These are phyloP conservation scores for Podila verticillata DNA, from an alignment of 192 early-diverging fungal genomes.

Conservation along the genomic window DNA sequence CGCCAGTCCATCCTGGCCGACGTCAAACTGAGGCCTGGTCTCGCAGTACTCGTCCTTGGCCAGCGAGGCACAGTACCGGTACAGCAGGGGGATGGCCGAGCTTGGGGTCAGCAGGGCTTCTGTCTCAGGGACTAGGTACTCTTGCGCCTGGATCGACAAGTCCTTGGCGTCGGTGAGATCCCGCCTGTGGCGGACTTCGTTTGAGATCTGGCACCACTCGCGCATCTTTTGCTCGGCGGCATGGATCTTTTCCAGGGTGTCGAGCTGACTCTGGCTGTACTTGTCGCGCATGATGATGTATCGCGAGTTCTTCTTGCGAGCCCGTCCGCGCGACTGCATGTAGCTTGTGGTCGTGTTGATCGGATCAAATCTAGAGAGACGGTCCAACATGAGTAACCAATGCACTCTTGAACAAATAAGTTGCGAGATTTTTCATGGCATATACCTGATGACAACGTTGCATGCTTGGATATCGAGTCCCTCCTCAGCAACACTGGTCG, in stretches of 20 bases:
- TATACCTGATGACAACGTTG: slow-evolving; percentile 82
- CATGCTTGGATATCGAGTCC: slow-evolving; percentile 93
- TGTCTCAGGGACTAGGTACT: slow-evolving; percentile 67
- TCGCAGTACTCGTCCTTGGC: slow-evolving; percentile 71
- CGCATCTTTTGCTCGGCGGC: slow-evolving; percentile 67
- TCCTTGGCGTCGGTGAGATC: slow-evolving; percentile 12
- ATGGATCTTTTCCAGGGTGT: slow-evolving; percentile 54
- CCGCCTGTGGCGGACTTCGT: slow-evolving; percentile 3
- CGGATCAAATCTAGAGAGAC: slow-evolving; percentile 70
- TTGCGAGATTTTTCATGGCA: too few relatives aligned
- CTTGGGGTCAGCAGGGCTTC: slow-evolving; percentile 75
- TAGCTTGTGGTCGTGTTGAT: slow-evolving; percentile 78
- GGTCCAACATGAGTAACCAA: neutral
- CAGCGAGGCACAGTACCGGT: slow-evolving; percentile 78
- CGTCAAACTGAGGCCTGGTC: slow-evolving; percentile 10
- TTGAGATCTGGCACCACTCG: slow-evolving; percentile 63
- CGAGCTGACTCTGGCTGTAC: neutral
- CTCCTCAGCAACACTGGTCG: slow-evolving; percentile 95
- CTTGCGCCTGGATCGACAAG: slow-evolving; percentile 19
- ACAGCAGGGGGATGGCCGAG: slow-evolving; percentile 67
- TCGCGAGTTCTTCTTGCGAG: slow-evolving; percentile 72
- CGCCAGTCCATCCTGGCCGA: neutral
- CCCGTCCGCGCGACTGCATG: slow-evolving; percentile 91
- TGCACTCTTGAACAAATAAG: neutral
- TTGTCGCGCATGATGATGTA: slow-evolving; percentile 74